Evolutionary conservation across 768 basidiomycete species (phyloP), one percentile per base, ranked within the genome.

Genomic region (Amanita exitialis): DNA sequence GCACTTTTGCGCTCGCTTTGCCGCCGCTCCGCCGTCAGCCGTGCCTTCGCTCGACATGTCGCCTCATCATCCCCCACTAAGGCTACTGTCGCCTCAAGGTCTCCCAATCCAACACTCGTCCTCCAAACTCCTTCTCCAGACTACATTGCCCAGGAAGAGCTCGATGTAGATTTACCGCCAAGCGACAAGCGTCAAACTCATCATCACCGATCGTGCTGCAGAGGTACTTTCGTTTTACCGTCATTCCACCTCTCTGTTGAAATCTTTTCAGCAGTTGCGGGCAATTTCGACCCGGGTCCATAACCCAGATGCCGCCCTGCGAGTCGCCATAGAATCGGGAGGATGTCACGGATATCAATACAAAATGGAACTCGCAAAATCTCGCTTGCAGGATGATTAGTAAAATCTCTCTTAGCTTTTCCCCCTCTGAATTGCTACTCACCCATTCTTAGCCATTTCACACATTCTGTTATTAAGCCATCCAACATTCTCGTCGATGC

Each of bases 301-400:
- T 8, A 75, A 86, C 56, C 65, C 79, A 0, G 60, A 77, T 44
- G 73, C 88, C 18, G 89, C 84, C 3, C 71, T 97, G 20, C 73
- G 93, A 56, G 76, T 98, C 56, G 72, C 82, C 1, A 91, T 97
- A 21, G 92, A 96, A 59, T 90, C 86, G 9, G 95, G 95, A 9
- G 95, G 95, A 16, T 98, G 95, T 61, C 94, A 98, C 63, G 95
- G 95, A 34, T 97, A 97, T 65, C 92, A 96, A 60, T 96, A 97
- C 66, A 94, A 89, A 58, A 79, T 98, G 77, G 82, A 86, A 50
- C 75, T 97, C 3, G 84, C 87, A 2, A 74, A 72, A 34, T 66
- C 68, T 39, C 72, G 73, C 13, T 69, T 74, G 25, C 72, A 74
- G 4, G 91, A 93, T 56, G 93, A 96, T 66, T 96, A 93, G 93